Evolutionary conservation across 225 moss, liverwort and hornwort species (phyloP).

Genomic region (Thuidium tamariscinum): DNA sequence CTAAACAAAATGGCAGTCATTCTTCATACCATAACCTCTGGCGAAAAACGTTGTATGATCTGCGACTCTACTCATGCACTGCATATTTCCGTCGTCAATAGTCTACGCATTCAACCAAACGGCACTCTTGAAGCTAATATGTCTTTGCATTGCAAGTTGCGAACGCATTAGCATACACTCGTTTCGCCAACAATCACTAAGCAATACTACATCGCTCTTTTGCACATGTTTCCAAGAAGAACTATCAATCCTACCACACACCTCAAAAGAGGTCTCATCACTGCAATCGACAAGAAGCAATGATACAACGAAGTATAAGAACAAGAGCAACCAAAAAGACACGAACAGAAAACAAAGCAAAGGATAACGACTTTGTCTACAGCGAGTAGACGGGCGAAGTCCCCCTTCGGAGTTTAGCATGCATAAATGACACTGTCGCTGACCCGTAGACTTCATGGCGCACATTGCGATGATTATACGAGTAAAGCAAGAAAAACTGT

Average conservation of each 20-base stretch:
- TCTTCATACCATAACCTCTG: slow-evolving; percentile 3
- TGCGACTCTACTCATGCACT: slow-evolving; percentile 4
- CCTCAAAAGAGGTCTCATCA: not conserved
- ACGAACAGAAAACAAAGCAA: not conserved
- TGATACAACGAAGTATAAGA: not conserved
- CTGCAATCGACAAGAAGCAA: not conserved
- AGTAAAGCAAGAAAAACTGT: not conserved
- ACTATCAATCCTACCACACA: not conserved
- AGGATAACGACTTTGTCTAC: not conserved
- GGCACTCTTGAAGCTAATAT: not conserved
- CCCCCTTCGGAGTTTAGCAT: not conserved
- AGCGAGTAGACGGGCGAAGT: not conserved
- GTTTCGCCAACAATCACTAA: not conserved
- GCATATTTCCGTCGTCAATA: not conserved
- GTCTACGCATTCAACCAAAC: slow-evolving; percentile 1
- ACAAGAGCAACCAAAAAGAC: not conserved
- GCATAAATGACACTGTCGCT: not conserved
- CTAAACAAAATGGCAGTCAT: not conserved
- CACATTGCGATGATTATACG: not conserved
- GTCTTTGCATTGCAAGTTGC: slow-evolving; percentile 2
- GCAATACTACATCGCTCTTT: not conserved
- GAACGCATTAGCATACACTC: not conserved
- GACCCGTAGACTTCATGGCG: not conserved
- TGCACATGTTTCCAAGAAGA: slow-evolving; percentile 11
- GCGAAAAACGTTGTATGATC: not conserved